These are phyloP conservation scores for Cucurbitaria berberidis DNA, from an alignment of 2,329 filamentous ascomycete species.

Conservation along the genomic window DNA sequence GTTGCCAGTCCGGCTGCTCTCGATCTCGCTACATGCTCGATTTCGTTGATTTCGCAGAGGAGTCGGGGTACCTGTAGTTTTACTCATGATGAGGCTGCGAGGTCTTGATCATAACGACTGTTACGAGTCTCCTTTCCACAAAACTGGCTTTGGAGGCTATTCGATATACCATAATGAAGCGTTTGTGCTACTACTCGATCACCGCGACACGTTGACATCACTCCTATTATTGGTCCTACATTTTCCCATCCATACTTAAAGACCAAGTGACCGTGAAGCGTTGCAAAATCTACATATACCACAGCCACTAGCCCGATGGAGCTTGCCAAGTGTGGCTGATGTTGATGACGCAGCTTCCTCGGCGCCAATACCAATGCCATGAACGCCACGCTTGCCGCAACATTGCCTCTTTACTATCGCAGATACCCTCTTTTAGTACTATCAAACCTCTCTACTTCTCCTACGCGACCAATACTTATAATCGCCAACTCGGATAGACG, in stretches of 20 bases:
- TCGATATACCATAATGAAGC: constrained; percentile 20
- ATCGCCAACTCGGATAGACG: neutral
- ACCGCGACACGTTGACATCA: neutral
- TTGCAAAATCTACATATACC: neutral
- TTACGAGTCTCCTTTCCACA: constrained; percentile 34
- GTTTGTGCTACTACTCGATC: constrained; percentile 3
- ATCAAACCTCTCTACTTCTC: neutral
- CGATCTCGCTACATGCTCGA: neutral
- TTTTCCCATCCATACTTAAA: neutral
- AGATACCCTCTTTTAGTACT: neutral
- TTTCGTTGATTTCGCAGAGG: neutral
- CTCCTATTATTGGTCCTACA: too few relatives aligned
- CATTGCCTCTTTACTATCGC: neutral
- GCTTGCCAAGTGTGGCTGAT: constrained; percentile 38
- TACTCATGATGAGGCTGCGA: constrained; percentile 4
- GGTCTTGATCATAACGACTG: constrained; percentile 22
- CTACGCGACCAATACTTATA: neutral
- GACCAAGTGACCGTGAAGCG: neutral
- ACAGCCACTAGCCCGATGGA: neutral
- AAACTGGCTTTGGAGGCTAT: constrained; percentile 18
- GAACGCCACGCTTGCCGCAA: constrained; percentile 4
- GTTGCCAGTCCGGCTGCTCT: neutral
- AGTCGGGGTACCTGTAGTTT: constrained; percentile 7
- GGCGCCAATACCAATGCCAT: constrained; percentile 20
- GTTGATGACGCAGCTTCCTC: constrained; percentile 26